Evolutionary conservation across 2,329 filamentous ascomycete genomes (phyloP), one percentile per base, ranked within the genome.

Genomic region (Fusarium veterinarium): DNA sequence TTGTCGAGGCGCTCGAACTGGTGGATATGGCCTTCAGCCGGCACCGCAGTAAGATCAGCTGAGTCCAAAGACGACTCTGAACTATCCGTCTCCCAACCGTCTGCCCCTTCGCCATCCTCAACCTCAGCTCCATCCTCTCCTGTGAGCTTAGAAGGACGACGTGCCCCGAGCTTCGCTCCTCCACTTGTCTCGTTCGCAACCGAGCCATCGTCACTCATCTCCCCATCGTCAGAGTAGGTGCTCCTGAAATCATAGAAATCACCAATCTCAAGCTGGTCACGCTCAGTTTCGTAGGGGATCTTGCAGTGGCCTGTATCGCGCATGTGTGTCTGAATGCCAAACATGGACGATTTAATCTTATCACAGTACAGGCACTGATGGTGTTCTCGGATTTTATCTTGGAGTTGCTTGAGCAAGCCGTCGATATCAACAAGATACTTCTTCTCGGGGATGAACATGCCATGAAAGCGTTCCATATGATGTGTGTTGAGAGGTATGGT

Each of bases 241-340:
- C 93, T 93, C 73, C 93, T 90, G 87, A 99, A 99, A 80, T 99
- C 96, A 82, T 99, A 99, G 82, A 94, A 98, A 73, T 98, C 94
- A 63, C 96, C 96, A 78, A 99, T 94, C 62, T 97, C 94, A 35
- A 98, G 88, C 84, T 98, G 94, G 79, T 98, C 95, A 40, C 93
- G 92, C 79, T 98, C 94, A 0, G 91, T 92, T 57, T 92, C 91
- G 81, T 95, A 99, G 1, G 94, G 95, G 75, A 99, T 97, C 89
- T 95, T 97, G 88, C 95, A 98, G 83, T 99, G 96, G 2, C 94
- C 93, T 80, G 95, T 95, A 81, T 99, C 96, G 48, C 94, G 91
- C 96, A 99, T 99, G 81, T 99, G 96, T 1, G 95, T 98, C 80
- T 98, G 95, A 31, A 95, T 90, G 23, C 93, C 95, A 64, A 91